Percentiles rank a stretch among this genome's conserved stretches.
phyloP scores from a whole-genome alignment of 805 yeast genomes.

The Metschnikowia peoriensis region DNA sequence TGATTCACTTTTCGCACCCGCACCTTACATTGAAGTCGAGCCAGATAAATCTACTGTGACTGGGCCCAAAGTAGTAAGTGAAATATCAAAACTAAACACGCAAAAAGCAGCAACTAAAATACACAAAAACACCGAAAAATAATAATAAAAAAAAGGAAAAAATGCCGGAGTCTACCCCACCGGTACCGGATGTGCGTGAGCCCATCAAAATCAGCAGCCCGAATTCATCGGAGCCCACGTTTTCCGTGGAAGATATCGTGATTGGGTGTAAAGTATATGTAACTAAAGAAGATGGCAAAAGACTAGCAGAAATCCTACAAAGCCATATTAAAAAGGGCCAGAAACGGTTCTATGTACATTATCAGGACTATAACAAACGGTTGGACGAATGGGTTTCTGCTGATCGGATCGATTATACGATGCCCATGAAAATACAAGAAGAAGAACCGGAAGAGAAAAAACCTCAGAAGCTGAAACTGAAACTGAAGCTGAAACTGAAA shows the following conservation, averaged over 20 bases:
- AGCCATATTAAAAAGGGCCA: slow-evolving; percentile 72
- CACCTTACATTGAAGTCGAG: too few species aligned
- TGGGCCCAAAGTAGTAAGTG: too few species aligned
- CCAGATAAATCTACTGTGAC: too few species aligned
- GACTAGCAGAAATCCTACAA: slow-evolving; percentile 84
- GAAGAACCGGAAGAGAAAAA: slow-evolving; percentile 51
- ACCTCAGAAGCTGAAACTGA: slow-evolving; percentile 28
- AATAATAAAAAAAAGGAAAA: neutral
- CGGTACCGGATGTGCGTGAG: slow-evolving; percentile 8
- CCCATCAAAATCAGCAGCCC: slow-evolving; percentile 11
- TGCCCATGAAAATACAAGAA: slow-evolving; percentile 70
- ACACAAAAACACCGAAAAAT: neutral
- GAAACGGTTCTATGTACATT: slow-evolving; percentile 86
- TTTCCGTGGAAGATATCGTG: slow-evolving; percentile 48
- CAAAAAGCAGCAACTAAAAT: neutral
- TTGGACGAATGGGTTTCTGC: slow-evolving; percentile 90
- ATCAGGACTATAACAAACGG: slow-evolving; percentile 91
- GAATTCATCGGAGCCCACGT: slow-evolving; percentile 11
- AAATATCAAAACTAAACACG: too few species aligned
- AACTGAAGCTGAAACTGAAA: slow-evolving; percentile 22
- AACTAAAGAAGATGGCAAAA: slow-evolving; percentile 71
- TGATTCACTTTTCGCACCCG: too few species aligned
- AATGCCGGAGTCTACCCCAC: slow-evolving; percentile 6
- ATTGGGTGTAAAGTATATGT: slow-evolving; percentile 84
- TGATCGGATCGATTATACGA: slow-evolving; percentile 67